Percentiles rank a stretch among this genome's conserved stretches.
These are phyloP conservation scores for Lyophyllum semitale DNA, from an alignment of 768 basidiomycete genomes.

Conservation along the genomic window DNA sequence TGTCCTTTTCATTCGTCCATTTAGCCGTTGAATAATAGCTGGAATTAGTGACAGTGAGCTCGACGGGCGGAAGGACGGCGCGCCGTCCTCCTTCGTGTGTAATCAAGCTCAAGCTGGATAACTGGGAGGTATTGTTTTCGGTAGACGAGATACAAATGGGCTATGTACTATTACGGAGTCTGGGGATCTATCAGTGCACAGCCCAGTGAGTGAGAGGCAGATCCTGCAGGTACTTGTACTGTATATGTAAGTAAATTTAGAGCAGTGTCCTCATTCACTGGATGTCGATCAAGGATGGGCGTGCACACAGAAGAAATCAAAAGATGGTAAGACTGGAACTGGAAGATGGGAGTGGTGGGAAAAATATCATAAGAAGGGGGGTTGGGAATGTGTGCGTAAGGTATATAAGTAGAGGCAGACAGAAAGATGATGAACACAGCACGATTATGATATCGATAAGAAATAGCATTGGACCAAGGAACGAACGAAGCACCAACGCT, in stretches of 20 bases:
- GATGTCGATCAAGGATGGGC: not conserved
- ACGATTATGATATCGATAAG: not conserved
- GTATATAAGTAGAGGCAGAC: not conserved
- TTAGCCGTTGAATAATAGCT: no score
- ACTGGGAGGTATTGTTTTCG: not conserved
- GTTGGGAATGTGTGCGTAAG: not conserved
- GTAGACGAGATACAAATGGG: not conserved
- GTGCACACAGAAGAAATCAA: not conserved
- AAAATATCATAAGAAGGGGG: not conserved
- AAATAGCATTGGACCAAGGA: slow-evolving; percentile 2
- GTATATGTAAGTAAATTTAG: not conserved
- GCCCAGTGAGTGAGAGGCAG: not conserved
- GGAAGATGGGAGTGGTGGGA: not conserved
- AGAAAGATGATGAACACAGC: not conserved
- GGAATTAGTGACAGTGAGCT: no score
- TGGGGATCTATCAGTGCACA: not conserved
- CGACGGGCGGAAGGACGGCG: no score
- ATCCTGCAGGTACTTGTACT: not conserved
- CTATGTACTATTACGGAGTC: not conserved
- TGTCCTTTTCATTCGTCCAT: no score
- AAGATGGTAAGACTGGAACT: not conserved
- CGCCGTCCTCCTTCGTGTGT: no score
- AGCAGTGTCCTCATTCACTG: not conserved
- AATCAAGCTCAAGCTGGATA: not conserved
- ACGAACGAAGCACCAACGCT: not conserved